Percentiles rank a stretch among this genome's conserved stretches.
These are phyloP conservation scores for Apiospora kogelbergensis DNA, from an alignment of 2,329 filamentous ascomycete species.

Conservation along the genomic window DNA sequence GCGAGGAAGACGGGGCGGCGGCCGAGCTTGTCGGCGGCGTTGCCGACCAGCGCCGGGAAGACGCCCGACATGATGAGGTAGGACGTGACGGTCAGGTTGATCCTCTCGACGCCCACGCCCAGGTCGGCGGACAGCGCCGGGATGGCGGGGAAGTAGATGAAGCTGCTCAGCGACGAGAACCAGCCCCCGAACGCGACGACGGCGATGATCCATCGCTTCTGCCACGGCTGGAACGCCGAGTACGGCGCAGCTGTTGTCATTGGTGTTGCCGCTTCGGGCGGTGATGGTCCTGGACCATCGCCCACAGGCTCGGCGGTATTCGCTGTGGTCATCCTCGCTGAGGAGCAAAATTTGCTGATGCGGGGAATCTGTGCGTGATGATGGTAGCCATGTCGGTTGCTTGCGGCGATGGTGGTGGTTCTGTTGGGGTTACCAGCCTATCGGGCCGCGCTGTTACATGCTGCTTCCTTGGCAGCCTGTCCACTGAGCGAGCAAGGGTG, in stretches of 20 bases:
- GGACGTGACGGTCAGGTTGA: constrained; percentile 20
- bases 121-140: constrained; percentile 13
- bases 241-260: not conserved
- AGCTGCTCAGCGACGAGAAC: constrained; percentile 15
- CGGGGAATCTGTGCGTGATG: not conserved
- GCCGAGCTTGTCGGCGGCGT: constrained; percentile 19
- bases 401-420: not conserved
- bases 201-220: constrained; percentile 14
- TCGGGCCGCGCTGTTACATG: not conserved
- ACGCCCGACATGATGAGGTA: constrained; percentile 18
- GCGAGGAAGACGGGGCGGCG: constrained; percentile 13
- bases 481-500: not conserved
- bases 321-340: not conserved
- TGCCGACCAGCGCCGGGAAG: constrained; percentile 14
- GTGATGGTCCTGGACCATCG: not conserved
- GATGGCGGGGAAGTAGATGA: constrained; percentile 20
- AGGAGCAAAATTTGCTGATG: not conserved
- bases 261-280: not conserved
- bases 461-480: not conserved
- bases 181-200: constrained; percentile 14
- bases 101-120: constrained; percentile 12
- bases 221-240: constrained; percentile 10
- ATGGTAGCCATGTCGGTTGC: not conserved
- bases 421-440: not conserved
- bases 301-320: not conserved